Base-by-base conservation (phyloP, 345 rosid species). In the Mercurialis annua region DNA sequence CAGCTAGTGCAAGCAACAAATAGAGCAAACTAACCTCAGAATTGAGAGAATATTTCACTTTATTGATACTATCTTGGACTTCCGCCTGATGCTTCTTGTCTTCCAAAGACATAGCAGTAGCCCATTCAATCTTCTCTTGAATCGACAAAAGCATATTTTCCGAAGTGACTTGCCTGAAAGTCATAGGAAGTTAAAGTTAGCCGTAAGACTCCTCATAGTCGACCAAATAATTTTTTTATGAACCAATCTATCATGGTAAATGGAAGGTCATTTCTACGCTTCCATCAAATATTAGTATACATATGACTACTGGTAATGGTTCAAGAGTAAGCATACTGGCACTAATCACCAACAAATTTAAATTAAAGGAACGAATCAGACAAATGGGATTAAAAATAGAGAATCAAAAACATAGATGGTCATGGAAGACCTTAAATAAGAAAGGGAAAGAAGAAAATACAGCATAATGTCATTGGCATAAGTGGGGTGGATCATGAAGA, bases 161-260 rank as follows among this genome's bases (percentile, higher is more conserved):
- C 24, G 60, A 73, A 53, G 68, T 62, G 21, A 49, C 64, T 52
- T 67, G 42, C 77, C 77, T 73, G 68, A 46, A 48, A 46, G 38
- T 10, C 38, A 40, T 6, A 7, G 38, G n/a, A 53, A 16, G n/a
- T n/a, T n/a, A n/a, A n/a, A 18, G 14, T 12, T 8, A 24, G 31
- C 1, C 26, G 33, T 43, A 17, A 36, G 10, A 63, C 5, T 15
- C 23, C 24, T 26, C 10, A 24, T 11, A n/a, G 11, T 57, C 24
- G n/a, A 31, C 1, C 44, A 49, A 31, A 17, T 29, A n/a, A 23
- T 14, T 6, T 7, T 3, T 29, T 15, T 1, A 5, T 29, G 18
- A 55, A 18, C 26, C 16, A 55, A 14, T 55, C 31, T 53, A 24
- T 51, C 5, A 24, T 51, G 40, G 42, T 31, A 56, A 56, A 10